These are phyloP conservation scores for Pythium volutum DNA, from an alignment of 352 stramenopile genomes.

Conservation along the genomic window DNA sequence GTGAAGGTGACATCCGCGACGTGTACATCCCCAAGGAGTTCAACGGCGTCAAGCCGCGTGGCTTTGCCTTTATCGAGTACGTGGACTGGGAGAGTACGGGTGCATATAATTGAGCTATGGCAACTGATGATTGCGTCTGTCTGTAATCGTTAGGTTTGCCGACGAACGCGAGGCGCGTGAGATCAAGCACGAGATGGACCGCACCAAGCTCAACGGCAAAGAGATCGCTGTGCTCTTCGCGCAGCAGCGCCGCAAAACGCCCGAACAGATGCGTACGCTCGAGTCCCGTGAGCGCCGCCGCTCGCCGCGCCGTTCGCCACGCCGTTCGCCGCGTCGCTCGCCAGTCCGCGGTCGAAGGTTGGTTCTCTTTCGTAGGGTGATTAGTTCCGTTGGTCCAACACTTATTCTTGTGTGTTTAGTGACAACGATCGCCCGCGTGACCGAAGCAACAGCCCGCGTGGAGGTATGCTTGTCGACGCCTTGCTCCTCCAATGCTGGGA, in stretches of 20 bases:
- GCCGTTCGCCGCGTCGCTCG: constrained; percentile 33
- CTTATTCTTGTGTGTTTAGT: background rate
- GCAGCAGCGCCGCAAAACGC: constrained; percentile 75
- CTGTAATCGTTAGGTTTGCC: constrained; percentile 33
- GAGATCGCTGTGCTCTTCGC: constrained; percentile 81
- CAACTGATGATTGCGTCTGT: background rate
- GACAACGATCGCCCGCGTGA: constrained; percentile 11
- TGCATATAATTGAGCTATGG: background rate
- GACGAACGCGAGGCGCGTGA: constrained; percentile 62
- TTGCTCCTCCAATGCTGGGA: background rate
- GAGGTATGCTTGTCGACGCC: constrained; percentile 3
- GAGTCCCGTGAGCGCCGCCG: constrained; percentile 11
- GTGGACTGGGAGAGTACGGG: background rate
- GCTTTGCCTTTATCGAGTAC: constrained; percentile 83
- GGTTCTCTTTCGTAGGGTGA: background rate
- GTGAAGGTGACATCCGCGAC: constrained; percentile 36
- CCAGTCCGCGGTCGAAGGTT: constrained; percentile 12
- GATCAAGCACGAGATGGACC: constrained; percentile 75
- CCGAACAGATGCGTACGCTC: constrained; percentile 61
- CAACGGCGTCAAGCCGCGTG: constrained; percentile 37
- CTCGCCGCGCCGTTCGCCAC: constrained; percentile 26
- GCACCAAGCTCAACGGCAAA: constrained; percentile 53
- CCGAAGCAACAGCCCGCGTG: constrained; percentile 7
- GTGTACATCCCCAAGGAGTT: constrained; percentile 45
- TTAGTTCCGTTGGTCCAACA: background rate